phyloP scores from a whole-genome alignment of 176 grass and related monocot species.

The Chrysopogon serrulatus region DNA sequence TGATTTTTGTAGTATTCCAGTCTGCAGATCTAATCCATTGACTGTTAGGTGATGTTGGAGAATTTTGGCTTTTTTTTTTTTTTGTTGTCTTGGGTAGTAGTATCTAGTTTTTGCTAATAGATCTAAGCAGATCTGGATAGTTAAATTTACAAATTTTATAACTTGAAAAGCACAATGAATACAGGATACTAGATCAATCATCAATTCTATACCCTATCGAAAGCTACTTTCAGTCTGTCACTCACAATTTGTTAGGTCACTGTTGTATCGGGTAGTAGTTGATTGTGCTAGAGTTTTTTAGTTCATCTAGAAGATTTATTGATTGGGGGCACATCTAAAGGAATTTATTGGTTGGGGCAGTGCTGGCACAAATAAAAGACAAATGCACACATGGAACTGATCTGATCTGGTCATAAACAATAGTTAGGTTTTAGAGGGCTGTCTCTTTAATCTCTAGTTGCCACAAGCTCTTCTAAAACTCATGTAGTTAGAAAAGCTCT shows the following conservation, averaged over 20 bases:
- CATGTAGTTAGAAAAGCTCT: not conserved
- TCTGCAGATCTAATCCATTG: slow-evolving; percentile 11
- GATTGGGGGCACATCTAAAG: not conserved
- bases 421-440: not conserved
- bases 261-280: not conserved
- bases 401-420: not conserved
- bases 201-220: not conserved
- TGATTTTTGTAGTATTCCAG: not conserved
- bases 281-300: not conserved
- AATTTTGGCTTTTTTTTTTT: not conserved
- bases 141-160: not conserved
- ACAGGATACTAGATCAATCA: not conserved
- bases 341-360: not conserved
- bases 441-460: not conserved
- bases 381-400: not conserved
- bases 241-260: not conserved
- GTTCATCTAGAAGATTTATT: not conserved
- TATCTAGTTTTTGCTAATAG: not conserved
- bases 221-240: not conserved
- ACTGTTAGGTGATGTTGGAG: not conserved
- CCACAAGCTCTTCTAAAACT: not conserved
- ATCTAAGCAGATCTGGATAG: slow-evolving; percentile 38
- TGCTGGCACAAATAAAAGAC: not conserved
- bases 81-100: not conserved
- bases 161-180: not conserved